phyloP scores from a whole-genome alignment of 2,329 filamentous ascomycete species.

The Colletotrichum sp. region DNA sequence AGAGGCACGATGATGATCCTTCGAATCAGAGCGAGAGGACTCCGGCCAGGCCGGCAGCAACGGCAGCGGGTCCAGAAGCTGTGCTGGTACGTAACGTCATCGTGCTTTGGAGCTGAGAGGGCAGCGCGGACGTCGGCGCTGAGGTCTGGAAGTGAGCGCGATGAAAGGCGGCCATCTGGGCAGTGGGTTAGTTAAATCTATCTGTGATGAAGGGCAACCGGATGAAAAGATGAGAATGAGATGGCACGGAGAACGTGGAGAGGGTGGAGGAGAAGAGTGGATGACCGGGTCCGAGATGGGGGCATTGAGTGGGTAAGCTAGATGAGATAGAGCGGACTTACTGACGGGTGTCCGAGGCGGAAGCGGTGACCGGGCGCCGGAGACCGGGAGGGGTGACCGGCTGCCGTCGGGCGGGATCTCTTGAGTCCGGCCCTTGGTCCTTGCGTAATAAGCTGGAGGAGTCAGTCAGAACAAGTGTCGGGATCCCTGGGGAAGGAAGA shows the following conservation, averaged over 20 bases:
- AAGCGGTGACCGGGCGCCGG: conserved; percentile 15
- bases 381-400: conserved; percentile 4
- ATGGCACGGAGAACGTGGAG: not conserved
- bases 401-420: conserved; percentile 19
- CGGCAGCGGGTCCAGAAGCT: conserved; percentile 18
- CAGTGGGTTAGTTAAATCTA: not conserved
- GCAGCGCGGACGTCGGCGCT: conserved; percentile 18
- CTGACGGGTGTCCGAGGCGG: conserved; percentile 12
- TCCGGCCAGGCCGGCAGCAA: conserved; percentile 5
- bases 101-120: conserved; percentile 8
- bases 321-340: conserved; percentile 4
- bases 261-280: not conserved
- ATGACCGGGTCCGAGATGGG: not conserved
- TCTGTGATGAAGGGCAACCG: not conserved
- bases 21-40: not conserved
- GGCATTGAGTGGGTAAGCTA: not conserved
- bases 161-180: not conserved
- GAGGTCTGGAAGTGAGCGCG: conserved; percentile 14
- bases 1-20: conserved; percentile 7
- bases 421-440: conserved; percentile 19
- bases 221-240: not conserved
- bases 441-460: conserved; percentile 15
- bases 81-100: conserved; percentile 8
- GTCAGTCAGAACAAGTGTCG: not conserved
- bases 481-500: not conserved